Percentiles rank a stretch among this genome's conserved stretches.
phyloP scores from a whole-genome alignment of 805 yeast species.

The Teunomyces barrocoloradensis region DNA sequence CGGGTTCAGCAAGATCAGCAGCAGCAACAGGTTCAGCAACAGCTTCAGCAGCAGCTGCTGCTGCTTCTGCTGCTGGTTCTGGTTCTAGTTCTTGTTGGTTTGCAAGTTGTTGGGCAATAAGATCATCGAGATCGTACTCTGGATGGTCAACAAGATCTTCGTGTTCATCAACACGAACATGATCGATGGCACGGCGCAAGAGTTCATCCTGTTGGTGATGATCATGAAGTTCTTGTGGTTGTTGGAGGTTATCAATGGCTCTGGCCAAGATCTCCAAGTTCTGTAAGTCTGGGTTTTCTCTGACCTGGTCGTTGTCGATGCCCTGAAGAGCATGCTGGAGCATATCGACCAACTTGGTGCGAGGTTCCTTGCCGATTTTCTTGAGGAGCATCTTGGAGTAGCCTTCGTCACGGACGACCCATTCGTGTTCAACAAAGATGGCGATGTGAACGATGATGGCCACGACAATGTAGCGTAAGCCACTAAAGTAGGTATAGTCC shows the following conservation, averaged over 20 bases:
- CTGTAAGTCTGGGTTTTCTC: constrained; percentile 18
- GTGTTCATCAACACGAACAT: background rate
- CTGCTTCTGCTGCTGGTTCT: constrained; percentile 6
- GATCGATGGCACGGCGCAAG: background rate
- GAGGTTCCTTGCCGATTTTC: constrained; percentile 57
- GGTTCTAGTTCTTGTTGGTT: background rate
- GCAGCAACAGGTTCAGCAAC: constrained; percentile 6
- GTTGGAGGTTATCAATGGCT: constrained; percentile 26
- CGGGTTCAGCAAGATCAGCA: constrained; percentile 6
- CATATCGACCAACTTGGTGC: constrained; percentile 39
- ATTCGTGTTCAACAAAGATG: constrained; percentile 60
- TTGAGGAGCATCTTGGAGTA: constrained; percentile 55
- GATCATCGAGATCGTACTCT: too few species aligned
- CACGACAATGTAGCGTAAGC: constrained; percentile 38
- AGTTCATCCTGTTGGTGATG: background rate
- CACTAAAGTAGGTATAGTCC: constrained; percentile 35
- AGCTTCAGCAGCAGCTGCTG: constrained; percentile 8
- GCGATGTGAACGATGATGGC: constrained; percentile 43
- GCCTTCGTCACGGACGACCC: constrained; percentile 70
- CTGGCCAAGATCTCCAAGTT: constrained; percentile 24
- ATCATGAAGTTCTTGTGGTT: constrained; percentile 2
- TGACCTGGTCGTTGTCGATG: constrained; percentile 16
- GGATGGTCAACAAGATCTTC: background rate
- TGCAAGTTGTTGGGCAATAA: too few species aligned
- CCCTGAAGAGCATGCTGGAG: constrained; percentile 30